Percentiles rank a stretch among this genome's conserved stretches.
Evolutionary conservation across 2,329 filamentous ascomycete species (phyloP).

Genomic region (Clarireedia monteithiana): DNA sequence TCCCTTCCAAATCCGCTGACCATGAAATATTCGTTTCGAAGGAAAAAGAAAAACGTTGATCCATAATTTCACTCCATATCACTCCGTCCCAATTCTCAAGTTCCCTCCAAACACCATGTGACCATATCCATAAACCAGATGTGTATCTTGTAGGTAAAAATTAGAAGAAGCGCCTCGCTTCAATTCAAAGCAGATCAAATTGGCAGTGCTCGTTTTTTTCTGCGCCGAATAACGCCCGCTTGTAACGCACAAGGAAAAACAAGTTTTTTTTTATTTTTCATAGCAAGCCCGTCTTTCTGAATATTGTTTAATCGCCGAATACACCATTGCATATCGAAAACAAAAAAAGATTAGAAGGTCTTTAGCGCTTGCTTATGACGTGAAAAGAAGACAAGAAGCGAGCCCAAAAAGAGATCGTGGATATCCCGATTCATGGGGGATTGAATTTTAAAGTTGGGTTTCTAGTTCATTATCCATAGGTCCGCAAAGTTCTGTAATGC

Average conservation of each 20-base stretch:
- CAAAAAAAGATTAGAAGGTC: background rate
- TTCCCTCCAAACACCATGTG: background rate
- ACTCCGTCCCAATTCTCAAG: background rate
- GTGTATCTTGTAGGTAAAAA: background rate
- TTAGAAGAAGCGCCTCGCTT: background rate
- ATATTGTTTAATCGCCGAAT: background rate
- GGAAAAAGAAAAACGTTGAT: too few relatives aligned
- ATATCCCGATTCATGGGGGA: background rate
- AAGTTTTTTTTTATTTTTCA: background rate
- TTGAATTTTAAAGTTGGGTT: slow-evolving; percentile 10
- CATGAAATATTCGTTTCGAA: too few relatives aligned
- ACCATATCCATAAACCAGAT: slow-evolving; percentile 6
- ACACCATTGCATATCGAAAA: background rate
- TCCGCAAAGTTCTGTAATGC: slow-evolving; percentile 39
- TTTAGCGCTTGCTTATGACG: background rate
- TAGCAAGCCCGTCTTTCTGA: background rate
- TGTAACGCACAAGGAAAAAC: background rate
- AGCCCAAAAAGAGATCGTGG: background rate
- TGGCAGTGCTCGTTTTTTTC: too few relatives aligned
- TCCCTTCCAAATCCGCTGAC: too few relatives aligned
- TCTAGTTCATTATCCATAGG: slow-evolving; percentile 32
- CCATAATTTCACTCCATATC: background rate
- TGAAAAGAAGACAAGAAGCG: background rate
- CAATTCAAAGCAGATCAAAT: background rate
- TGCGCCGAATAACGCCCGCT: background rate